Evolutionary conservation across 2,329 filamentous ascomycete genomes (phyloP).

Genomic region (Claviceps spartinae): DNA sequence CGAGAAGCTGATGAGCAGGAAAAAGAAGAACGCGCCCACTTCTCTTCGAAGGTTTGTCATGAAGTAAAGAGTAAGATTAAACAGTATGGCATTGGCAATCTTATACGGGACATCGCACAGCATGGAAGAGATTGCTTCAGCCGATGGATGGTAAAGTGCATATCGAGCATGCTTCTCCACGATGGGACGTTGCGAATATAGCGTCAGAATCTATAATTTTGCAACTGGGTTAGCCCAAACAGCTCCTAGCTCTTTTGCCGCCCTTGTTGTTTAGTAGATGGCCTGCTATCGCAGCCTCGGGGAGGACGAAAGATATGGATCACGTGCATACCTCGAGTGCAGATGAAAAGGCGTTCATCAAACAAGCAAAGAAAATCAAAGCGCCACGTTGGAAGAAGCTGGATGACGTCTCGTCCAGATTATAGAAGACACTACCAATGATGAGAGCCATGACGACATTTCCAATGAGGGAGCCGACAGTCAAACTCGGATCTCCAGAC

Average conservation of each 20-base stretch:
- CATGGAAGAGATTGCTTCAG: conserved; percentile 81
- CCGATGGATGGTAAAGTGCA: conserved; percentile 77
- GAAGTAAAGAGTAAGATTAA: conserved; percentile 77
- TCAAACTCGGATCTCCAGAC: conserved; percentile 61
- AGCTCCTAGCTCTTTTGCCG: too few relatives aligned
- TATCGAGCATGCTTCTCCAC: conserved; percentile 84
- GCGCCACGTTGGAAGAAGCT: conserved; percentile 72
- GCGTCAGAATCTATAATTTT: conserved; percentile 50
- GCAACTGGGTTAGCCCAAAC: neutral
- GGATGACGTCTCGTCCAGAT: conserved; percentile 47
- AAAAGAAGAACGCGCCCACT: conserved; percentile 72
- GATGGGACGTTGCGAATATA: conserved; percentile 81
- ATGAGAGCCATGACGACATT: conserved; percentile 69
- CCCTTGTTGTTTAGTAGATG: too few relatives aligned
- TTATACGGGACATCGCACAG: conserved; percentile 73
- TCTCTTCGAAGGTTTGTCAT: conserved; percentile 69
- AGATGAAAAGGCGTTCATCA: conserved; percentile 74
- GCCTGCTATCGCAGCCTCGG: too few relatives aligned
- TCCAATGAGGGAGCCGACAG: conserved; percentile 52
- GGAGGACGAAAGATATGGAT: too few relatives aligned
- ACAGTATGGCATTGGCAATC: conserved; percentile 55
- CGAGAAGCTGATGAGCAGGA: conserved; percentile 60
- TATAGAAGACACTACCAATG: conserved; percentile 69
- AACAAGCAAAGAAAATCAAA: conserved; percentile 73
- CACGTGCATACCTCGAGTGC: conserved; percentile 48